phyloP scores from a whole-genome alignment of 2,329 filamentous ascomycete species.

The Fusarium sambucinum region DNA sequence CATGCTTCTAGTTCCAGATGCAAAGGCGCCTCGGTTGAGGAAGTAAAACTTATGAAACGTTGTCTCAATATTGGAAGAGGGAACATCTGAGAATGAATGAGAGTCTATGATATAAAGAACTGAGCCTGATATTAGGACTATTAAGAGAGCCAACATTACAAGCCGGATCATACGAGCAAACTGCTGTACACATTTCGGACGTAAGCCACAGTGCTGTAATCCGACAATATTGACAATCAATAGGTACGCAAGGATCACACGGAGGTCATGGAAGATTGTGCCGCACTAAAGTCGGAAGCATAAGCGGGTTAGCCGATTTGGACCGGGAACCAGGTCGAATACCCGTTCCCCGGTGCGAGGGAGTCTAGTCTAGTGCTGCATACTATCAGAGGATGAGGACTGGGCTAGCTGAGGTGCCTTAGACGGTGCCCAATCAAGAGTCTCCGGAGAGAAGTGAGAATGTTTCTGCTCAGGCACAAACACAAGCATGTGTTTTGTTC shows the following conservation, averaged over 20 bases:
- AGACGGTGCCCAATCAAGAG: not conserved
- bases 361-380: not conserved
- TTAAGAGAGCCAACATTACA: not conserved
- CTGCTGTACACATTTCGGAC: not conserved
- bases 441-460: not conserved
- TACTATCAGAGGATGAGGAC: not conserved
- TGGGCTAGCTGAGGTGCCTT: conserved; percentile 1
- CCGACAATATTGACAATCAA: not conserved
- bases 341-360: not conserved
- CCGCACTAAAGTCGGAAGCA: not conserved
- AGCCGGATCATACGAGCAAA: not conserved
- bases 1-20: not conserved
- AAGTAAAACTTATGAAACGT: too few relatives aligned
- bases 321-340: not conserved
- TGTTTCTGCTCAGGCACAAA: not conserved
- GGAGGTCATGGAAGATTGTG: not conserved
- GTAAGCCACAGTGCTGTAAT: not conserved
- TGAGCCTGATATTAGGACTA: too few relatives aligned
- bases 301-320: not conserved
- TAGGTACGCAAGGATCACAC: not conserved
- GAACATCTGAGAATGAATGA: too few relatives aligned
- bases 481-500: not conserved
- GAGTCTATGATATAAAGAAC: too few relatives aligned
- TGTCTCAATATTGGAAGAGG: too few relatives aligned
- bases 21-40: not conserved